These are phyloP conservation scores for Elongisporangium anandrum DNA, from an alignment of 352 stramenopile species.

Conservation along the genomic window DNA sequence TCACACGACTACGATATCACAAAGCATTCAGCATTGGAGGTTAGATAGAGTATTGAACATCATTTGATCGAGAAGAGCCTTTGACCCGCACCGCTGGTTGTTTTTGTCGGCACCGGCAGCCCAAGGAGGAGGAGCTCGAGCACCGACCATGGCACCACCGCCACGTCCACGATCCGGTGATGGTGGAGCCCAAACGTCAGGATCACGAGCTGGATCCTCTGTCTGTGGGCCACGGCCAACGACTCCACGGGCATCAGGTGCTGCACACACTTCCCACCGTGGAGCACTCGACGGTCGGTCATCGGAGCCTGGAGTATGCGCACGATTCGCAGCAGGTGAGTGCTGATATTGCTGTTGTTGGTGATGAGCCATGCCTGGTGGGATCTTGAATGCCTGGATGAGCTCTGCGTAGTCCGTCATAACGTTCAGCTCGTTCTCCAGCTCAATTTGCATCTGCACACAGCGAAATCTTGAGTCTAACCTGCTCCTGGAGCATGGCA, in stretches of 20 bases:
- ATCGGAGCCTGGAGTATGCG: conserved; percentile 5
- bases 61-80: background rate
- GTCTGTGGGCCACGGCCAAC: conserved; percentile 2
- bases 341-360: conserved; percentile 27
- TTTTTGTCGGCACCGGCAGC: conserved; percentile 43
- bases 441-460: conserved; percentile 73
- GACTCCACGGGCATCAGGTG: conserved; percentile 15
- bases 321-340: conserved; percentile 7
- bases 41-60: conserved; percentile 1
- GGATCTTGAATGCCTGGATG: conserved; percentile 57
- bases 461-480: conserved; percentile 1
- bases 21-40: conserved; percentile 2
- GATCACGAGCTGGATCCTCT: conserved; percentile 33
- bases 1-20: conserved; percentile 20
- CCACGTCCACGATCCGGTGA: conserved; percentile 42
- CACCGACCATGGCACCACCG: conserved; percentile 8
- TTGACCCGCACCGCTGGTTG: conserved; percentile 10
- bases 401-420: conserved; percentile 79
- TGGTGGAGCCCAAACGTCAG: conserved; percentile 70
- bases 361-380: conserved; percentile 28
- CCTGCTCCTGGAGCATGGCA: background rate
- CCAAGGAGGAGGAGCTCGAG: conserved; percentile 43
- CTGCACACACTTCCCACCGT: conserved; percentile 52
- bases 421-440: conserved; percentile 73
- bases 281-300: conserved; percentile 24